Evolutionary conservation across 192 early-diverging fungal species (phyloP).

Genomic region (Linnemannia hyalina): DNA sequence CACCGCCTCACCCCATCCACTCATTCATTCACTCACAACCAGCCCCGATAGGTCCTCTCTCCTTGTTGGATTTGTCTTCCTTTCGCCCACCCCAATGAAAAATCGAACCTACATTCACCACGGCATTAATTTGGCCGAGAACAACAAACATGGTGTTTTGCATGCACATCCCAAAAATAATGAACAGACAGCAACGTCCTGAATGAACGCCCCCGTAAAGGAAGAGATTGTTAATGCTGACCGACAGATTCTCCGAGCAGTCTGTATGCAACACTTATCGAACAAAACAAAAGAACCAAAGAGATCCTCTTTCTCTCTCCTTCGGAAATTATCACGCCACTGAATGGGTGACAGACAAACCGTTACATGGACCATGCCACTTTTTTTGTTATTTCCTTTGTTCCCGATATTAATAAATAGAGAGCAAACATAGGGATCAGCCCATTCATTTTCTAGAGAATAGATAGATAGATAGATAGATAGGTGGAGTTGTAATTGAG

Average conservation of each 20-base stretch:
- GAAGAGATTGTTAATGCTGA: no score
- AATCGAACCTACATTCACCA: neutral
- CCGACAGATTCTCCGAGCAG: neutral
- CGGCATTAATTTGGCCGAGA: no score
- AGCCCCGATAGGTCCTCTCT: neutral
- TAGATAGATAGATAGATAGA: neutral
- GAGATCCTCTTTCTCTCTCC: neutral
- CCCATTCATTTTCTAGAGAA: neutral
- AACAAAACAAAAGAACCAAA: neutral
- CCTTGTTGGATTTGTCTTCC: neutral
- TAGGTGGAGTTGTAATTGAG: neutral
- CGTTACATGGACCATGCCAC: neutral
- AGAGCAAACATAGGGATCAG: neutral
- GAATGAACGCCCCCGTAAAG: no score
- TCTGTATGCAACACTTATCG: neutral
- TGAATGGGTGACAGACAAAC: neutral
- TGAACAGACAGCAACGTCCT: no score
- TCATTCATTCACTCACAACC: neutral
- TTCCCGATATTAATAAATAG: neutral
- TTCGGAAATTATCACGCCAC: slow-evolving; percentile 8
- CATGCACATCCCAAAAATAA: no score
- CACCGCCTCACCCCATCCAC: neutral
- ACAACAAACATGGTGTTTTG: no score
- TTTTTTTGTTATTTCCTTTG: neutral
- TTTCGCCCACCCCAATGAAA: neutral